Conservation (phyloP, 2,329 filamentous ascomycete species). For the Orbilia ellipsospora region DNA sequence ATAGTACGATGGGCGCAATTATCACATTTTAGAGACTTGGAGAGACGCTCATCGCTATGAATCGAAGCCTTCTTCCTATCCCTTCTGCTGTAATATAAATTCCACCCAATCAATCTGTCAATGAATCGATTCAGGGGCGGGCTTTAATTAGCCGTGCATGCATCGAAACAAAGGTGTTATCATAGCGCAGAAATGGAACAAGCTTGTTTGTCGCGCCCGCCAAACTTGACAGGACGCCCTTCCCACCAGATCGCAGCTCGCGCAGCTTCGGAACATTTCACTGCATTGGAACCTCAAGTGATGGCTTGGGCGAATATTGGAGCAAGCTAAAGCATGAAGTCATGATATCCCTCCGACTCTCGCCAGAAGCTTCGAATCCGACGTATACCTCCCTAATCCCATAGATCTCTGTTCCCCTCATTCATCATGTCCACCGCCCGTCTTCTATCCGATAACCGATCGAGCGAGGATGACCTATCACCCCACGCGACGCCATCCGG, state of each 20-base stretch:
- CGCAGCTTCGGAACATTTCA: constrained; percentile 11
- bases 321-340: constrained; percentile 32
- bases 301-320: constrained; percentile 6
- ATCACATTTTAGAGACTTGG: neutral
- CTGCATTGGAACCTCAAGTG: neutral
- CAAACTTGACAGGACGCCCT: constrained; percentile 9
- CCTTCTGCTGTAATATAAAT: no score
- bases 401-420: constrained; percentile 20
- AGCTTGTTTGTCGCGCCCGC: constrained; percentile 40
- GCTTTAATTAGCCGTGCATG: no score
- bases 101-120: no score
- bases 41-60: neutral
- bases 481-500: constrained; percentile 13
- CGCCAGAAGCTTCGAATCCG: constrained; percentile 8
- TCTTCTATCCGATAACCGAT: constrained; percentile 38
- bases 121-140: neutral
- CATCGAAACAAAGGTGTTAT: neutral
- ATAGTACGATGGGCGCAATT: neutral
- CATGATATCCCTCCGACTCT: constrained; percentile 35
- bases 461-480: constrained; percentile 40
- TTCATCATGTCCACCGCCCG: constrained; percentile 50
- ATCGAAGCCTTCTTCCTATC: neutral
- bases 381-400: constrained; percentile 1
- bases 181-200: constrained; percentile 2
- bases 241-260: constrained; percentile 35